Percentiles rank a stretch among this genome's conserved stretches.
phyloP scores from a whole-genome alignment of 176 grass and related monocot genomes.

The bread wheat (Triticum aestivum) region DNA sequence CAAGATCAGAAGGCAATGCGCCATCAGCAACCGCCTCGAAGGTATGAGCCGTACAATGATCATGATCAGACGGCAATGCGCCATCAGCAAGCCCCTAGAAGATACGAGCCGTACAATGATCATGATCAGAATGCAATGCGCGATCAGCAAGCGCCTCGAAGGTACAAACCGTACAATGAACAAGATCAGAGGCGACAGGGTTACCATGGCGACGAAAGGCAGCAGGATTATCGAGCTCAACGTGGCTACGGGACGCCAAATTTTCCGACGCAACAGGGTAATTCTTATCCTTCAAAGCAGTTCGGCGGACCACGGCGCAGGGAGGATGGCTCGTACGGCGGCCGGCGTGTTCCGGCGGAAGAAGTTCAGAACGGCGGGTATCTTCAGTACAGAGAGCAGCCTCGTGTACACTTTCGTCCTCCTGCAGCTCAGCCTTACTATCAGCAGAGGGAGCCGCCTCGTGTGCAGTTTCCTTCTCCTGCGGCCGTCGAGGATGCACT shows the following conservation, averaged over 20 bases:
- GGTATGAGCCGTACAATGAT: neutral
- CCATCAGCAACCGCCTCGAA: neutral
- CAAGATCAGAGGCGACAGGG: neutral
- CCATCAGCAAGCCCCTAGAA: neutral
- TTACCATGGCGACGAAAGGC: neutral
- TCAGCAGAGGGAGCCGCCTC: neutral
- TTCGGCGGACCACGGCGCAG: neutral
- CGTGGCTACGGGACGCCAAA: neutral
- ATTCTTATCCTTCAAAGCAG: neutral
- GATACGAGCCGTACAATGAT: neutral
- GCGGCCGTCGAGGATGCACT: too few species aligned
- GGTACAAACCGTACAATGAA: neutral
- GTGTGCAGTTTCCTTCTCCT: neutral
- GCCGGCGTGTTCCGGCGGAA: neutral
- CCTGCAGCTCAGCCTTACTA: neutral
- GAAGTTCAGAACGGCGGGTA: neutral
- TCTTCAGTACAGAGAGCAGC: neutral
- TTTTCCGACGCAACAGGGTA: neutral
- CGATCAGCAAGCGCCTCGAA: too few species aligned
- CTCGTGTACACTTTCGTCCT: neutral
- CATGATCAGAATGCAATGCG: neutral
- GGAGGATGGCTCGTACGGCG: neutral
- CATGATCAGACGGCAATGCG: neutral
- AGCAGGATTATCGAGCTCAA: neutral
- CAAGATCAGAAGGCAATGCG: neutral